These are phyloP conservation scores for Vitis hybrid DNA, from an alignment of 177 flowering plant genomes.

Conservation along the genomic window DNA sequence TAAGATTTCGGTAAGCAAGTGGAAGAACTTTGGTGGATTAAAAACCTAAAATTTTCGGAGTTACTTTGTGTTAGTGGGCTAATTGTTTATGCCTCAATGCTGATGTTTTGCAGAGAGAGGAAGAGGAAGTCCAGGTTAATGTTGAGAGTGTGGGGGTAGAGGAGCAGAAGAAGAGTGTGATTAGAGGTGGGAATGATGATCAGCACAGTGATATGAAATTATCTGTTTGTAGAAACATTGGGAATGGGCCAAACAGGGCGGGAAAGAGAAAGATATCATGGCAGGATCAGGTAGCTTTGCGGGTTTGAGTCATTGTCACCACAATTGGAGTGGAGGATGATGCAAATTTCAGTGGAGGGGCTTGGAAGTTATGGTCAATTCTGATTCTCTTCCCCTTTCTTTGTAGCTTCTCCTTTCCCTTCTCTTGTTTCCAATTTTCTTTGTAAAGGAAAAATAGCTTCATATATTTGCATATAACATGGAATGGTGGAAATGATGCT, in stretches of 20 bases:
- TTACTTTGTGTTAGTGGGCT: constrained; percentile 1
- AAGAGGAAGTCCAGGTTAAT: constrained; percentile 46
- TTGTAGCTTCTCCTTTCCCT: not conserved
- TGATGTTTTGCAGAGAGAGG: constrained; percentile 41
- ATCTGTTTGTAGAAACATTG: constrained; percentile 52
- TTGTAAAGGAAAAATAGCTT: constrained; percentile 17
- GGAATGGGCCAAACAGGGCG: constrained; percentile 45
- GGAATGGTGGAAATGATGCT: constrained; percentile 5
- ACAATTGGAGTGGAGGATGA: constrained; percentile 1
- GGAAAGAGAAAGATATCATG: constrained; percentile 82
- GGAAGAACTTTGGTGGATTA: not conserved
- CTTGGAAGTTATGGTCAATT: not conserved
- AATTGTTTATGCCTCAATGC: not conserved
- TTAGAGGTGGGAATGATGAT: constrained; percentile 34
- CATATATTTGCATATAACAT: constrained; percentile 10
- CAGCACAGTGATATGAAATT: constrained; percentile 47
- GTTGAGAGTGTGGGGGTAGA: constrained; percentile 33
- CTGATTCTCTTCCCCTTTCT: not conserved
- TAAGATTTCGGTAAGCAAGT: constrained; percentile 49
- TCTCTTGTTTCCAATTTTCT: not conserved
- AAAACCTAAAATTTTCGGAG: not conserved
- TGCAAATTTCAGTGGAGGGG: constrained; percentile 1
- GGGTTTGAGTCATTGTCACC: constrained; percentile 36
- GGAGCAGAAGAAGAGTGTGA: constrained; percentile 35
- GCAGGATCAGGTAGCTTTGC: constrained; percentile 75